Percentiles rank a stretch among this genome's conserved stretches.
Evolutionary conservation across 768 basidiomycete species (phyloP).

Genomic region (Leccinellum albellum): DNA sequence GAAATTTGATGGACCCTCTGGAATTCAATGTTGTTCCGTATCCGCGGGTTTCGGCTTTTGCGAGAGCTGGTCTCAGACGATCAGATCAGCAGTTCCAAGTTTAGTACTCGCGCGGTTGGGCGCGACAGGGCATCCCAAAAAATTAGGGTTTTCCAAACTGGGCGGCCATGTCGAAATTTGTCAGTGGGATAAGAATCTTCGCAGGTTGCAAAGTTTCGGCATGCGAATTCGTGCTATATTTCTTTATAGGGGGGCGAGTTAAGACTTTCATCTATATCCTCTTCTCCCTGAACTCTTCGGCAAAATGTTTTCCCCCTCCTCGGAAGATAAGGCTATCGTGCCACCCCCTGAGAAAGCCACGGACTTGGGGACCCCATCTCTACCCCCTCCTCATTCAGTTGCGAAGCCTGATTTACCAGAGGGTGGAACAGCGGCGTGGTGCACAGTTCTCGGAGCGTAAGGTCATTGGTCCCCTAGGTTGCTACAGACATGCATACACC

Average conservation of each 20-base stretch:
- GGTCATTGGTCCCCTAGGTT: background rate
- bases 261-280: background rate
- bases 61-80: background rate
- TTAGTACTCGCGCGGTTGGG: background rate
- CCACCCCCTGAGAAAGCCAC: background rate
- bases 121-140: background rate
- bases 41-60: background rate
- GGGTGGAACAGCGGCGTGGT: constrained; percentile 22
- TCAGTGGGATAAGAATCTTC: background rate
- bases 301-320: background rate
- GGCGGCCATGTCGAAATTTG: background rate
- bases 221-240: background rate
- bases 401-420: constrained; percentile 8
- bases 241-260: background rate
- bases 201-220: background rate
- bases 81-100: background rate
- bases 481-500: background rate
- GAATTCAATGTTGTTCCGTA: background rate
- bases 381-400: background rate
- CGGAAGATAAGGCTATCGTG: background rate
- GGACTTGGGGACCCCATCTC: background rate
- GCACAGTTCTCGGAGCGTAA: constrained; percentile 26
- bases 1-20: background rate
- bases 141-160: background rate
- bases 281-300: background rate